Percentiles rank a stretch among this genome's conserved stretches.
Evolutionary conservation across 2,329 filamentous ascomycete species (phyloP).

Genomic region (Fusarium verrucosum): DNA sequence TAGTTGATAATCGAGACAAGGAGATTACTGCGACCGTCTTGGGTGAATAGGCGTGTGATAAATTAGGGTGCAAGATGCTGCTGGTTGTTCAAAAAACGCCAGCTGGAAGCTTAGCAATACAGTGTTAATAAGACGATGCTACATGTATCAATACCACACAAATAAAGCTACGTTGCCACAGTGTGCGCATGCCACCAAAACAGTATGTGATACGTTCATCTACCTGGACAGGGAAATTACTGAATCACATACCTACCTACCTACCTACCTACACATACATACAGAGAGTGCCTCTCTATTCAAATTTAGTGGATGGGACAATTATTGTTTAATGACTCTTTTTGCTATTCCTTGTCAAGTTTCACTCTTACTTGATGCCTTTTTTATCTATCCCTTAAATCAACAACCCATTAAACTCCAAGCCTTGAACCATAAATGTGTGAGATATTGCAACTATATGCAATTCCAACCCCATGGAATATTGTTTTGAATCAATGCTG

Average conservation of each 20-base stretch:
- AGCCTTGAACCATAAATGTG: slow-evolving; percentile 33
- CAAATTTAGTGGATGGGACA: background rate
- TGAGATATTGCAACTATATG: slow-evolving; percentile 23
- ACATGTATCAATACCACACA: background rate
- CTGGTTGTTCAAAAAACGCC: slow-evolving; percentile 38
- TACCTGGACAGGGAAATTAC: slow-evolving; percentile 13
- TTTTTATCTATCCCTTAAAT: slow-evolving; percentile 41
- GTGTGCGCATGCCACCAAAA: slow-evolving; percentile 18
- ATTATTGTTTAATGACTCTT: background rate
- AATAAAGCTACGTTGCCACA: slow-evolving; percentile 13
- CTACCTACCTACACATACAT: too few relatives aligned
- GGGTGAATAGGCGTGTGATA: slow-evolving; percentile 14
- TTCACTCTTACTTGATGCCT: slow-evolving; percentile 20
- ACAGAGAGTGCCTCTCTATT: background rate
- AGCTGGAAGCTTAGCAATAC: slow-evolving; percentile 39
- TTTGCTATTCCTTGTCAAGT: background rate
- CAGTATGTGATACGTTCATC: slow-evolving; percentile 33
- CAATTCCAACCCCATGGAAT: slow-evolving; percentile 8
- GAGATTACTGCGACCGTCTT: slow-evolving; percentile 1
- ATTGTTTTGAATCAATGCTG: slow-evolving; percentile 4
- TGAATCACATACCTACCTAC: background rate
- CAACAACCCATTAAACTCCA: slow-evolving; percentile 40
- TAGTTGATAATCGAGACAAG: slow-evolving; percentile 2
- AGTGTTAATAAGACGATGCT: slow-evolving; percentile 26
- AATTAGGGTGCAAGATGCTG: slow-evolving; percentile 21